Conservation (phyloP, 495 filamentous ascomycete genomes). For the Barbatosphaeria neglecta region DNA sequence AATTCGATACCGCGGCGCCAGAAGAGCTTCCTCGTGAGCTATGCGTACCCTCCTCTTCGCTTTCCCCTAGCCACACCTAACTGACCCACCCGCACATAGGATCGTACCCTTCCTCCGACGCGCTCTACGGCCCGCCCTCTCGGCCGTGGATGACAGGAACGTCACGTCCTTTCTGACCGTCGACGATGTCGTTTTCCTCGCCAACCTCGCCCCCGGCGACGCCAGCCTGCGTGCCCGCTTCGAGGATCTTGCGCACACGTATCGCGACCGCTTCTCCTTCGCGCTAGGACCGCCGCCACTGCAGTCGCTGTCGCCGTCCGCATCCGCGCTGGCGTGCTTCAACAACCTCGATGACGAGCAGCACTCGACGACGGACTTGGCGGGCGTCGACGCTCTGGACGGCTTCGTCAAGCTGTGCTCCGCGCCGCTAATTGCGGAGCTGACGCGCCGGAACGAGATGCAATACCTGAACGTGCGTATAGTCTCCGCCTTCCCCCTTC, state of each 20-base stretch:
- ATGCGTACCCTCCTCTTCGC: not conserved
- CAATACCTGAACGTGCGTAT: constrained; percentile 25
- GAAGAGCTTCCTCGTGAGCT: constrained; percentile 23
- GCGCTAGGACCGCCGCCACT: constrained; percentile 12
- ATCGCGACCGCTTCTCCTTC: constrained; percentile 30
- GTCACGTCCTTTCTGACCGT: constrained; percentile 18
- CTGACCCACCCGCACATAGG: constrained; percentile 3
- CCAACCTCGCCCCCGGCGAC: constrained; percentile 17
- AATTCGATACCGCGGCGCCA: constrained; percentile 28
- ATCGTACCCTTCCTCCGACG: constrained; percentile 30
- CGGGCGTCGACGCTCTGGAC: constrained; percentile 17
- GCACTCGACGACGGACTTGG: constrained; percentile 17
- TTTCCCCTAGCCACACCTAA: not conserved
- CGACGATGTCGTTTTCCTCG: constrained; percentile 32
- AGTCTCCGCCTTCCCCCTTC: not conserved
- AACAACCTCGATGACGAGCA: constrained; percentile 28
- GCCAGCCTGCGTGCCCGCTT: constrained; percentile 9
- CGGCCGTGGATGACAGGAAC: constrained; percentile 15
- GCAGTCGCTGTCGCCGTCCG: no score
- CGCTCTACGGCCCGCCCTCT: constrained; percentile 20
- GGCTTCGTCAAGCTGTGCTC: constrained; percentile 24
- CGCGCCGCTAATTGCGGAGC: constrained; percentile 27
- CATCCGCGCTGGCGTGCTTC: constrained; percentile 25
- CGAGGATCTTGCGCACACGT: constrained; percentile 16
- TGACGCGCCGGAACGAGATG: constrained; percentile 32